Evolutionary conservation across 306 rosid species (phyloP).

Genomic region (Aeschynomene evenia): DNA sequence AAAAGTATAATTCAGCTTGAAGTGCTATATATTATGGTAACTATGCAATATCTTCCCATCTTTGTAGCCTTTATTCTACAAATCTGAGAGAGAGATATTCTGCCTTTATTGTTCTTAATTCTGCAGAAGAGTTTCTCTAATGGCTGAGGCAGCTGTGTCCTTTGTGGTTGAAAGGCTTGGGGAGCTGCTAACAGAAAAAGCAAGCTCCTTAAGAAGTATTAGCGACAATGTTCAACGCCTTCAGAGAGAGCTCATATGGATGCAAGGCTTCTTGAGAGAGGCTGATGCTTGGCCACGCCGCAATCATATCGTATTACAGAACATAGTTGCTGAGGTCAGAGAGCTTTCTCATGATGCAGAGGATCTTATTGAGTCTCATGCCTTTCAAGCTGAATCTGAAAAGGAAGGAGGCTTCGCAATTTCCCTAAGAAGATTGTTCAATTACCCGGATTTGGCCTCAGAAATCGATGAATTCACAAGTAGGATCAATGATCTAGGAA

Average conservation of each 20-base stretch:
- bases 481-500: background rate
- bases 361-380: background rate
- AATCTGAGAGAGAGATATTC: background rate
- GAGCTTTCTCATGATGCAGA: background rate
- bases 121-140: background rate
- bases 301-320: background rate
- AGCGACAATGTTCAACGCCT: background rate
- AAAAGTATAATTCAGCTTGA: too few species aligned
- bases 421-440: background rate
- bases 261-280: background rate
- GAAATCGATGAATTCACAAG: background rate
- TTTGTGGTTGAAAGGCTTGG: background rate
- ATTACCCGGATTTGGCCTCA: background rate
- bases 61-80: background rate
- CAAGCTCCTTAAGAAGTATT: background rate
- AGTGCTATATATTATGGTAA: too few species aligned
- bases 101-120: too few species aligned
- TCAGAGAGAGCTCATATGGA: background rate
- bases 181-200: background rate
- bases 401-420: too few species aligned
- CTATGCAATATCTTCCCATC: too few species aligned
- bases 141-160: background rate
- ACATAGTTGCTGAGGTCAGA: background rate
- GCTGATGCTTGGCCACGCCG: background rate
- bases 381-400: background rate